These are phyloP conservation scores for Erodium maritimum DNA, from an alignment of 345 rosid species.

Conservation along the genomic window DNA sequence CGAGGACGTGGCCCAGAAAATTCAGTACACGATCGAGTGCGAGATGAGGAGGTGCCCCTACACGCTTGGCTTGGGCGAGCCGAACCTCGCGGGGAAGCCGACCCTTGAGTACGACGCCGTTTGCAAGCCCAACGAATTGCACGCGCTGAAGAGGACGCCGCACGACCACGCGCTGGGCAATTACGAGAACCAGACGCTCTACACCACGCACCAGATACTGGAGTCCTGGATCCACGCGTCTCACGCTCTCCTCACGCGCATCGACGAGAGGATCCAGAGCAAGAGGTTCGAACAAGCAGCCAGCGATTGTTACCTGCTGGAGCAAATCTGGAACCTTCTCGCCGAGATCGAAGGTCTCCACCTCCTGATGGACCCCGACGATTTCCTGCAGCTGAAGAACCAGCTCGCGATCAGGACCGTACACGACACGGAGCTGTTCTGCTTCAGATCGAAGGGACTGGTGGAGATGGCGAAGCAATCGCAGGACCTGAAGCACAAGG, in stretches of 20 bases:
- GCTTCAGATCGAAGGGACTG: conserved; percentile 68
- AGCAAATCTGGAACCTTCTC: no score
- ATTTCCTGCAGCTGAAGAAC: conserved; percentile 58
- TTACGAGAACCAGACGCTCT: conserved; percentile 57
- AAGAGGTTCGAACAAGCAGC: conserved; percentile 37
- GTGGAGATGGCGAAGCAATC: conserved; percentile 49
- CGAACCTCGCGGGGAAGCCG: conserved; percentile 65
- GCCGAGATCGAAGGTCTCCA: conserved; percentile 74
- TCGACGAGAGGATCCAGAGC: conserved; percentile 29
- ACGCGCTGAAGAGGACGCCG: conserved; percentile 35
- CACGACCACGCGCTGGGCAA: conserved; percentile 44
- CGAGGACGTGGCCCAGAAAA: conserved; percentile 50
- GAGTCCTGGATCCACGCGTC: conserved; percentile 70
- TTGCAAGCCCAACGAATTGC: conserved; percentile 54
- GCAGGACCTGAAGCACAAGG: conserved; percentile 61
- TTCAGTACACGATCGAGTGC: conserved; percentile 55
- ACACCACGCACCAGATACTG: conserved; percentile 60
- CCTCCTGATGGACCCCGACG: conserved; percentile 69
- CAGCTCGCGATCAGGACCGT: conserved; percentile 36
- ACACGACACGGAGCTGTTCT: conserved; percentile 55
- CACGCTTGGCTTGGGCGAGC: conserved; percentile 81
- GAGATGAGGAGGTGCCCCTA: conserved; percentile 68
- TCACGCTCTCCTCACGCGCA: conserved; percentile 34
- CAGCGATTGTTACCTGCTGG: conserved; percentile 43
- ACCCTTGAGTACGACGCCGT: conserved; percentile 71